These are phyloP conservation scores for Debaryomycetaceae sp. DNA, from an alignment of 1,139 yeast species.

Conservation along the genomic window DNA sequence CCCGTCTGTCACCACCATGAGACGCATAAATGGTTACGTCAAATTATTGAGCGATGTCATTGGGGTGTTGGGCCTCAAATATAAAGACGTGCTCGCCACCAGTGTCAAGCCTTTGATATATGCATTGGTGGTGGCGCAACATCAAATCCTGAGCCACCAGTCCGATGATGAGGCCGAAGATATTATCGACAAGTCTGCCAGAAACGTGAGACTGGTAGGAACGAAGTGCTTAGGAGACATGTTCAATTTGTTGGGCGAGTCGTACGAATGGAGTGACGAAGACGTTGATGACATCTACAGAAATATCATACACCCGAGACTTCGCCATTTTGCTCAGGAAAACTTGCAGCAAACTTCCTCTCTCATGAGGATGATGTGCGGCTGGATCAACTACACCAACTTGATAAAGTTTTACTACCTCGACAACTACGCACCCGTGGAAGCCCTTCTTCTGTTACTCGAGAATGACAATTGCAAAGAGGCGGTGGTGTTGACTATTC, in stretches of 20 bases:
- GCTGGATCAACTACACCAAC: constrained; percentile 53
- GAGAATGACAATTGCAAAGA: constrained; percentile 60
- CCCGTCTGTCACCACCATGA: constrained; percentile 25
- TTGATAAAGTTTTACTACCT: constrained; percentile 51
- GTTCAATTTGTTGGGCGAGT: constrained; percentile 45
- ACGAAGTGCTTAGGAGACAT: constrained; percentile 52
- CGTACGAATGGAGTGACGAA: constrained; percentile 49
- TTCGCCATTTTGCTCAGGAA: constrained; percentile 63
- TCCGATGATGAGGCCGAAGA: constrained; percentile 10
- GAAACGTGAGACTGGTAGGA: constrained; percentile 56
- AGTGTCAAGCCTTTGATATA: constrained; percentile 60
- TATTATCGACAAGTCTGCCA: constrained; percentile 27
- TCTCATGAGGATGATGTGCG: constrained; percentile 59
- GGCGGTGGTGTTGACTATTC: constrained; percentile 51
- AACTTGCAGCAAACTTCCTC: constrained; percentile 84
- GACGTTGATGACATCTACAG: constrained; percentile 50
- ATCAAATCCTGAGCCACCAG: constrained; percentile 25
- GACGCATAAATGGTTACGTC: constrained; percentile 67
- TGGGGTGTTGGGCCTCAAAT: constrained; percentile 58
- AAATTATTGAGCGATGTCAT: constrained; percentile 63
- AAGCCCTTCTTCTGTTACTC: constrained; percentile 53
- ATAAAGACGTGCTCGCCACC: constrained; percentile 43
- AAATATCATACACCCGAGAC: constrained; percentile 59
- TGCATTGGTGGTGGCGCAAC: constrained; percentile 54
- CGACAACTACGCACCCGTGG: constrained; percentile 53